Evolutionary conservation across 2,329 filamentous ascomycete genomes (phyloP).

Genomic region (Trichoderma koningii): DNA sequence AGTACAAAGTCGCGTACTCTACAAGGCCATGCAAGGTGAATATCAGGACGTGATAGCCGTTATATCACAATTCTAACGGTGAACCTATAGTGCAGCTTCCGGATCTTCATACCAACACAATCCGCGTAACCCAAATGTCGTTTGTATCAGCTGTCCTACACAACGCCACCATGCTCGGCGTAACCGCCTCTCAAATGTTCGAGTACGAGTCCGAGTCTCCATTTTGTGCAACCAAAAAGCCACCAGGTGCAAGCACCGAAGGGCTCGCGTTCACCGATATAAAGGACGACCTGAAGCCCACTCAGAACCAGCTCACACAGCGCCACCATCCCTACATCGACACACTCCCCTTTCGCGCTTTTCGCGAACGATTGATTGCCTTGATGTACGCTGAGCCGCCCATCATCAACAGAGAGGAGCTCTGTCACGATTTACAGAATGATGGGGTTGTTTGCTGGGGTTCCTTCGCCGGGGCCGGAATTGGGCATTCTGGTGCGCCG

Average conservation of each 20-base stretch:
- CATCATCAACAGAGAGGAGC: slow-evolving; percentile 35
- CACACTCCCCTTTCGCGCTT: slow-evolving; percentile 34
- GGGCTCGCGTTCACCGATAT: slow-evolving; percentile 32
- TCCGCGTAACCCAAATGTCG: slow-evolving; percentile 21
- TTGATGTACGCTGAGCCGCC: slow-evolving; percentile 26
- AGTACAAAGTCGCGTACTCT: neutral
- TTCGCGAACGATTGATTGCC: slow-evolving; percentile 36
- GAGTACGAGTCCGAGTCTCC: slow-evolving; percentile 1
- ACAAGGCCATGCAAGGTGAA: neutral
- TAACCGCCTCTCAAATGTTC: slow-evolving; percentile 1
- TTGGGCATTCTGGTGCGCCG: slow-evolving; percentile 33
- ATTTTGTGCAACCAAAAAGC: neutral
- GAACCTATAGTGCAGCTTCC: slow-evolving; percentile 5
- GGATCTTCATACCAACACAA: slow-evolving; percentile 9
- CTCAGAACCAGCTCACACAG: slow-evolving; percentile 32
- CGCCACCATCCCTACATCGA: slow-evolving; percentile 37
- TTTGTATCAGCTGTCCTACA: slow-evolving; percentile 27
- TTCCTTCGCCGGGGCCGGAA: slow-evolving; percentile 31
- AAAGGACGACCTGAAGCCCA: slow-evolving; percentile 36
- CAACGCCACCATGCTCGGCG: slow-evolving; percentile 34
- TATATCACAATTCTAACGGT: neutral
- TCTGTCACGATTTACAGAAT: slow-evolving; percentile 36
- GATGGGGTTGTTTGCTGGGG: slow-evolving; percentile 39
- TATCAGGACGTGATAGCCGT: neutral
- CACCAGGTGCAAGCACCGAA: neutral